Conservation (phyloP, 176 grass and related monocot species). For the Panicum miliaceum region DNA sequence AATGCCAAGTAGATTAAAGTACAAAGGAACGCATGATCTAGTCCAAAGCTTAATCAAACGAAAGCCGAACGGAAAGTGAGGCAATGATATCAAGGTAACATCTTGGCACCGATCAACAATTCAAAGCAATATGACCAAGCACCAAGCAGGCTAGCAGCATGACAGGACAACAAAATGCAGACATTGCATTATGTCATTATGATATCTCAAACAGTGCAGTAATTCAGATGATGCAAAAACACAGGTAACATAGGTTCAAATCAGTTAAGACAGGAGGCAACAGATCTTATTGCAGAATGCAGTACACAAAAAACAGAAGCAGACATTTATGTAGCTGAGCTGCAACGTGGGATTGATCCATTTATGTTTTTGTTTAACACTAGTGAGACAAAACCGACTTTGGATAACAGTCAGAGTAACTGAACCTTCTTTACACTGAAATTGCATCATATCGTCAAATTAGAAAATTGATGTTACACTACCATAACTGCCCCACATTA, state of each 20-base stretch:
- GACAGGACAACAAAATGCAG: neutral
- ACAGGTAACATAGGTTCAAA: neutral
- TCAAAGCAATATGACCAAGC: neutral
- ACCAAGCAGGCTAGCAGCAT: neutral
- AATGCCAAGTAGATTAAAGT: neutral
- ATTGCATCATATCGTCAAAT: neutral
- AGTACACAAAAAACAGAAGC: slow-evolving; percentile 19
- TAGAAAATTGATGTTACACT: neutral
- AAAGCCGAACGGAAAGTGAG: neutral
- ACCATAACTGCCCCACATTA: neutral
- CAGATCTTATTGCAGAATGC: neutral
- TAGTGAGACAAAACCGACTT: neutral
- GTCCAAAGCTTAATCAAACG: neutral
- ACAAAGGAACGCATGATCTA: neutral
- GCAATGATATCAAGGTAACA: neutral
- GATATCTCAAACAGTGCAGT: neutral
- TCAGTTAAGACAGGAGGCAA: neutral
- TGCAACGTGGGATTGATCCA: neutral
- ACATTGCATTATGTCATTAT: neutral
- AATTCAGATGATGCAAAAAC: neutral
- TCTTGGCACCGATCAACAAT: neutral
- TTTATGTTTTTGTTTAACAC: neutral
- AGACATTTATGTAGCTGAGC: neutral
- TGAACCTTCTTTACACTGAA: neutral
- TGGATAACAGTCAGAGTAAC: neutral